phyloP scores from a whole-genome alignment of 2,329 filamentous ascomycete genomes.

The Calonectria hongkongensis region DNA sequence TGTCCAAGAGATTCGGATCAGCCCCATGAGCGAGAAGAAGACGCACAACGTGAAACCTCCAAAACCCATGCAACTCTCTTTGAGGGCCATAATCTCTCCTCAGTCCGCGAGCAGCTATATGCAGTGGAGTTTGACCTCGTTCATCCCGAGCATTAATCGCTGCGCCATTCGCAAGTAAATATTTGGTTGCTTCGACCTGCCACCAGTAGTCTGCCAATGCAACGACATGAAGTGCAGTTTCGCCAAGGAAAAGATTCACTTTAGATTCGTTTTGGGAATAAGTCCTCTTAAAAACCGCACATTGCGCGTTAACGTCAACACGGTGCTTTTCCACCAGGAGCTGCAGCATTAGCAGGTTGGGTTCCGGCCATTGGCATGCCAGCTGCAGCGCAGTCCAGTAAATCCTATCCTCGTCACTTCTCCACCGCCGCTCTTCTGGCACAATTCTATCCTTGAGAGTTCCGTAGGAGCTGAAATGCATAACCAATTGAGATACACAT shows the following conservation, averaged over 20 bases:
- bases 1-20: constrained; percentile 42
- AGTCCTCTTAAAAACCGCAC: background rate
- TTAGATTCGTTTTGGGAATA: background rate
- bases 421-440: fast-evolving
- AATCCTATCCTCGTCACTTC: background rate
- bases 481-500: constrained; percentile 4
- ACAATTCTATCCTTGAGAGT: background rate
- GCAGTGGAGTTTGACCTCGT: constrained; percentile 41
- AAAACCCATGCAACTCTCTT: background rate
- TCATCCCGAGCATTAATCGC: constrained; percentile 27
- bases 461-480: constrained; percentile 37
- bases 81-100: background rate
- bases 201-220: constrained; percentile 44
- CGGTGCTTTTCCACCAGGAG: constrained; percentile 42
- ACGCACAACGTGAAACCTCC: constrained; percentile 33
- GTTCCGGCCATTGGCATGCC: constrained; percentile 30
- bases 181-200: constrained; percentile 45
- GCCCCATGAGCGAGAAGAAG: constrained; percentile 47
- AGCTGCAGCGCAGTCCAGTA: constrained; percentile 27
- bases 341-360: constrained; percentile 43
- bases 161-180: constrained; percentile 43
- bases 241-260: background rate
- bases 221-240: constrained; percentile 46
- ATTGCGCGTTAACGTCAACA: constrained; percentile 42
- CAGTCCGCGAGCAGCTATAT: constrained; percentile 35